Percentiles rank a stretch among this genome's conserved stretches.
These are phyloP conservation scores for Ajuga chamaepitys DNA, from an alignment of 257 asterid genomes.

Conservation along the genomic window DNA sequence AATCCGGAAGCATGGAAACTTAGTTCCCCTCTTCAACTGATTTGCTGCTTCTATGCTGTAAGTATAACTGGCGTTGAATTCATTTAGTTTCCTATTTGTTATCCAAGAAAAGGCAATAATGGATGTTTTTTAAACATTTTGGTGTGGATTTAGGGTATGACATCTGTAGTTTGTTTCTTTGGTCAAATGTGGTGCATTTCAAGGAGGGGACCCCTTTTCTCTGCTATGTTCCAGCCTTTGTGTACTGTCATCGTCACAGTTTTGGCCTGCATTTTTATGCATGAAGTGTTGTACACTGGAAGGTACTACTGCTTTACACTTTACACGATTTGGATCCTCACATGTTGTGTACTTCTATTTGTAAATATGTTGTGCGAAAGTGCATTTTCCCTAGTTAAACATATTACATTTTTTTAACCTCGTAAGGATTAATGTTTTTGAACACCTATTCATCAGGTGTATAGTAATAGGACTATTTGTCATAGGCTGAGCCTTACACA, in stretches of 20 bases:
- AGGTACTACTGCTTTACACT: slow-evolving; percentile 29
- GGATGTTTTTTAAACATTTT: no score
- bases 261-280: slow-evolving; percentile 35
- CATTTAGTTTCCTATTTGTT: neutral
- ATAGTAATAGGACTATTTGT: no score
- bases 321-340: no score
- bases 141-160: neutral
- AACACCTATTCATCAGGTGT: no score
- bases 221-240: slow-evolving; percentile 65
- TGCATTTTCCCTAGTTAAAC: no score
- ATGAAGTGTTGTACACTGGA: slow-evolving; percentile 62
- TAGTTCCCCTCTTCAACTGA: slow-evolving; percentile 16
- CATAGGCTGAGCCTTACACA: no score
- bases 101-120: neutral
- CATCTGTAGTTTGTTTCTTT: slow-evolving; percentile 9
- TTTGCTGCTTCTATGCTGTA: slow-evolving; percentile 26
- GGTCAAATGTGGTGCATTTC: slow-evolving; percentile 40
- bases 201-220: slow-evolving; percentile 50
- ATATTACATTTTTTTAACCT: no score
- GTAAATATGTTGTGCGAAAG: no score
- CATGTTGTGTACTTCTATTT: no score
- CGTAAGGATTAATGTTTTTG: no score
- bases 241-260: slow-evolving; percentile 40
- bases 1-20: slow-evolving; percentile 14
- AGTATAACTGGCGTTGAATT: neutral